Evolutionary conservation across 352 stramenopile genomes (phyloP), one percentile per base, ranked within the genome.

Genomic region (Phytophthora pinifolia): DNA sequence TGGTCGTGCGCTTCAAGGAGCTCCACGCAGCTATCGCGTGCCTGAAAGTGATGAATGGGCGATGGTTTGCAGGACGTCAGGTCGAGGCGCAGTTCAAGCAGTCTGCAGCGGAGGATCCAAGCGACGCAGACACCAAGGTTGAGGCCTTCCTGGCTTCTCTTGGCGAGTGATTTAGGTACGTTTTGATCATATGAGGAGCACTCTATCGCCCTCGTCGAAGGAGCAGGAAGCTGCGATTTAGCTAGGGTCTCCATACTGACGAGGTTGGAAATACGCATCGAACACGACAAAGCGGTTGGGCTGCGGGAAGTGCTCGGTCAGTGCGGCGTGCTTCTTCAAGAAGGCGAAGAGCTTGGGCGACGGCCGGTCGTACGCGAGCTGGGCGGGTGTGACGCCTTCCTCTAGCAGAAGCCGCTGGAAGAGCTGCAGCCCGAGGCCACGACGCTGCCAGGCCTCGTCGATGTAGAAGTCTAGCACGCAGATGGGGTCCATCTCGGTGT

Each of bases 281-380:
- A 92, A 95, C 14, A 96, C 35, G 20, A 95, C 83, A 62, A 95
- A 96, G 46, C 81, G 83, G 64, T 95, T 96, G 47, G 83, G 76
- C 51, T 96, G 87, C 27, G 64, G 66, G 46, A 76, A 69, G 53
- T 81, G 78, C 1, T 67, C 48, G 0, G 22, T 59, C 20, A 95
- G 67, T 0, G 41, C 61, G 17, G 68, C 73, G 55, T 95, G 77
- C 62, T 92, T 96, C 12, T 62, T 54, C 8, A 93, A 58, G 47
- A 95, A 94, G 32, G 79, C 65, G 4, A 88, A 62, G n/a, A 94
- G 65, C 50, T 93, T 92, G 3, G 83, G 70, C 29, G 85, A 95
- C 20, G 86, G 83, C 4, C 83, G 74, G 33, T 95, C 86, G 58
- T 92, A 93, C 18, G 85, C 85, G 1, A 95, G 39, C 9, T 74